Evolutionary conservation across 2,329 filamentous ascomycete genomes (phyloP).

Genomic region (Aspergillus ruber): DNA sequence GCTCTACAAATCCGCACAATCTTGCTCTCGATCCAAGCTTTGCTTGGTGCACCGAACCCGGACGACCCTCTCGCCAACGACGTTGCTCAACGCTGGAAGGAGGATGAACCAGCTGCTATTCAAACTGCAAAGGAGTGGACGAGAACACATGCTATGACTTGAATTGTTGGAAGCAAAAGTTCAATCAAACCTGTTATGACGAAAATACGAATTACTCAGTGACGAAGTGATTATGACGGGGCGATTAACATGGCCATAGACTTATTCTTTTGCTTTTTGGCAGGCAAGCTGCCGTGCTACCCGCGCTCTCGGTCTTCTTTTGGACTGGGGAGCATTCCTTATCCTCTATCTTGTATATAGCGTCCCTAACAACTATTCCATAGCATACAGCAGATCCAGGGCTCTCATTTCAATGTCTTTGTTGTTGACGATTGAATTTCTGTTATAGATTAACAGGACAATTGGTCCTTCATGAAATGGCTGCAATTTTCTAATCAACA

Average conservation of each 20-base stretch:
- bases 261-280: conserved; percentile 6
- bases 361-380: background rate
- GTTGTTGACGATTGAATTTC: too few species aligned
- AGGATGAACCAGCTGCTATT: conserved; percentile 87
- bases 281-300: background rate
- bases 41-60: conserved; percentile 92
- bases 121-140: conserved; percentile 92
- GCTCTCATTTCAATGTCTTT: background rate
- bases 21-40: conserved; percentile 93
- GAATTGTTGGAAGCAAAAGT: conserved; percentile 4
- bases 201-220: conserved; percentile 10
- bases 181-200: conserved; percentile 8
- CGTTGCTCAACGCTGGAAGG: conserved; percentile 96
- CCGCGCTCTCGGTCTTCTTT: background rate
- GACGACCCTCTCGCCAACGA: conserved; percentile 98
- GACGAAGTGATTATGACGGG: conserved; percentile 28
- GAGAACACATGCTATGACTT: conserved; percentile 64
- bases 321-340: background rate
- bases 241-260: conserved; percentile 13
- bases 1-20: conserved; percentile 97
- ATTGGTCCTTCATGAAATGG: too few species aligned
- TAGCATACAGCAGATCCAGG: background rate
- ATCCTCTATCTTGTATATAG: background rate
- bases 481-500: too few species aligned
- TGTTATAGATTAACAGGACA: too few species aligned